These are phyloP conservation scores for Penicillium dipodomyicola DNA, from an alignment of 495 filamentous ascomycete species.

Conservation along the genomic window DNA sequence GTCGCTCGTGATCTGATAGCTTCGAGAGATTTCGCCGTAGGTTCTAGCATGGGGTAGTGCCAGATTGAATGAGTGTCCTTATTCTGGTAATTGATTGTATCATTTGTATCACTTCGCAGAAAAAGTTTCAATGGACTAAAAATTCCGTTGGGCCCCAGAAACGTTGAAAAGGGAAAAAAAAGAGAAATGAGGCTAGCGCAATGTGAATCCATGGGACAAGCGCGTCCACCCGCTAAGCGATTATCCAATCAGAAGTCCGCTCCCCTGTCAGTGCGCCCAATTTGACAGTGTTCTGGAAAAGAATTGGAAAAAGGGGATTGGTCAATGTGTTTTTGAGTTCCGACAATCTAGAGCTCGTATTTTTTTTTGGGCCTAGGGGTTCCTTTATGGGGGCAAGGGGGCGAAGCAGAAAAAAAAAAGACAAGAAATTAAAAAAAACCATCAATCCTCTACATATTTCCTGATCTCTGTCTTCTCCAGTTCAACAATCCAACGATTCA, in stretches of 20 bases:
- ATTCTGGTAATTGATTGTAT: neutral
- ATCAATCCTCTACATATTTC: neutral
- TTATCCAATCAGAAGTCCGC: neutral
- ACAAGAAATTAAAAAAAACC: neutral
- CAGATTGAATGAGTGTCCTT: neutral
- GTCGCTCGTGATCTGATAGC: neutral
- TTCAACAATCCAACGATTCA: neutral
- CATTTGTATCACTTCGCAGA: neutral
- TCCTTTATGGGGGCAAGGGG: conserved; percentile 9
- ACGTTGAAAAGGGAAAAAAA: conserved; percentile 7
- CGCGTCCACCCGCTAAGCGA: conserved; percentile 1
- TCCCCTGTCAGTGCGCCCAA: conserved; percentile 4
- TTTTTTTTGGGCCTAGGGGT: conserved; percentile 6
- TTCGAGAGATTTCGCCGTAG: neutral
- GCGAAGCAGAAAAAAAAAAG: neutral
- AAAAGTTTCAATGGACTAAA: neutral
- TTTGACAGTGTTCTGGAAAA: conserved; percentile 15
- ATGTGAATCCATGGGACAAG: conserved; percentile 8
- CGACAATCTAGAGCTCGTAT: conserved; percentile 8
- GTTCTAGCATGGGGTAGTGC: neutral
- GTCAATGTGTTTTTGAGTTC: neutral
- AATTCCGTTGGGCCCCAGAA: conserved; percentile 9
- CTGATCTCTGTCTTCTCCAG: neutral
- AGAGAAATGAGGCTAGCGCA: conserved; percentile 3
- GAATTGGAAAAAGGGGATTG: conserved; percentile 6